Conservation (phyloP, 1,139 yeast genomes). For the Scheffersomyces quercinus region DNA sequence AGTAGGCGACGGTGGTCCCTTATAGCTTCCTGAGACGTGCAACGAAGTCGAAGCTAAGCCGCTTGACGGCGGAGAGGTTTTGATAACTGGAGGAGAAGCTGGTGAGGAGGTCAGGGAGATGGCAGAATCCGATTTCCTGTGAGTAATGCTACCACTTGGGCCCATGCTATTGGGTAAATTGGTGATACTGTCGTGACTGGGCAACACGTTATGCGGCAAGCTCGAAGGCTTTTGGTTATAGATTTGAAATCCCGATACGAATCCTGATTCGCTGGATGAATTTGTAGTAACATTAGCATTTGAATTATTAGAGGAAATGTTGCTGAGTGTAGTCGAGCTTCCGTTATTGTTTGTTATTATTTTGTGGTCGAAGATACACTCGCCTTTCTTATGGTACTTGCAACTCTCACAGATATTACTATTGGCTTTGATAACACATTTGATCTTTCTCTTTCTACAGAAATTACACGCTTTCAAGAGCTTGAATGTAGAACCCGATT, state of each 20-base stretch:
- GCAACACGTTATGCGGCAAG: too few species aligned
- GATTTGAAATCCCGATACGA: not conserved
- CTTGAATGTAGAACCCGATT: conserved; percentile 1
- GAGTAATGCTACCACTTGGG: too few species aligned
- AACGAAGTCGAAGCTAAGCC: not conserved
- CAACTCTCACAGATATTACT: conserved; percentile 18
- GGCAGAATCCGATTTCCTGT: too few species aligned
- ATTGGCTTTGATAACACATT: conserved; percentile 14
- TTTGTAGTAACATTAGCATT: not conserved
- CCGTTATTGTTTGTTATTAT: conserved; percentile 3
- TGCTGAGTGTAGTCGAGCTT: not conserved
- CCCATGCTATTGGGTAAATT: too few species aligned
- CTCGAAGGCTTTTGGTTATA: too few species aligned
- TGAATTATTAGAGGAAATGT: not conserved
- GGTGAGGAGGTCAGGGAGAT: not conserved
- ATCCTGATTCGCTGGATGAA: not conserved
- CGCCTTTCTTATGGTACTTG: conserved; percentile 11
- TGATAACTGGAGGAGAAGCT: not conserved
- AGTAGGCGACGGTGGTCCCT: not conserved
- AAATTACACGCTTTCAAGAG: conserved; percentile 3
- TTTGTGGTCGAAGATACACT: conserved; percentile 22
- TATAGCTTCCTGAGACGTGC: not conserved
- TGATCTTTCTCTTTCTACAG: conserved; percentile 16
- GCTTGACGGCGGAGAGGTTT: not conserved
- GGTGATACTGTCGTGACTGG: too few species aligned